Evolutionary conservation across 2,329 filamentous ascomycete genomes (phyloP).

Genomic region (Cercospora citrullina): DNA sequence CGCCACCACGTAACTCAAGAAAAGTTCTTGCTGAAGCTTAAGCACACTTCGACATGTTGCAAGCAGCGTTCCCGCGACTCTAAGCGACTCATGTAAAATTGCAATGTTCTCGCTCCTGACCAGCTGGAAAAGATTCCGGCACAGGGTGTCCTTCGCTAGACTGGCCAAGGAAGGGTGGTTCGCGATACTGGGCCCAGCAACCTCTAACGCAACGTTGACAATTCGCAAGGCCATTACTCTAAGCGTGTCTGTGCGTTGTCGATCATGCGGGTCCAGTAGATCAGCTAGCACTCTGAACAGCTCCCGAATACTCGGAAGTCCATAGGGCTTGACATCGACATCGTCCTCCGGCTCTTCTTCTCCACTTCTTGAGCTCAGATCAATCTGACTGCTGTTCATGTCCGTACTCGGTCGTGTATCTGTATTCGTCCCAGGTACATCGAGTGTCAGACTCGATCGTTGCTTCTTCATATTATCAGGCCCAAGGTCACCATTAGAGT

Average conservation of each 20-base stretch:
- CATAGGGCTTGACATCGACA: constrained; percentile 77
- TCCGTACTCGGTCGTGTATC: constrained; percentile 41
- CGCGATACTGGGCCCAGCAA: constrained; percentile 91
- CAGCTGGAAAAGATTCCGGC: constrained; percentile 91
- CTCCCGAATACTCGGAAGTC: constrained; percentile 88
- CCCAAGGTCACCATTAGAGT: constrained; percentile 46
- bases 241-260: constrained; percentile 90
- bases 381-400: constrained; percentile 46
- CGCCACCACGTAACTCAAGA: constrained; percentile 88
- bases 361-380: constrained; percentile 39
- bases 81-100: constrained; percentile 86
- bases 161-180: constrained; percentile 84
- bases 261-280: constrained; percentile 88
- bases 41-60: constrained; percentile 87
- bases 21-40: constrained; percentile 95
- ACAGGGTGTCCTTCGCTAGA: constrained; percentile 89
- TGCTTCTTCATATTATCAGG: constrained; percentile 44
- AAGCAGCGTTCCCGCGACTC: constrained; percentile 86
- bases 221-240: constrained; percentile 96
- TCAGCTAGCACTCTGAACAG: constrained; percentile 92
- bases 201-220: constrained; percentile 94
- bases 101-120: constrained; percentile 95
- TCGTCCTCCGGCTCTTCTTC: constrained; percentile 45
- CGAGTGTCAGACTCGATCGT: constrained; percentile 63
- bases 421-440: constrained; percentile 35